These are phyloP conservation scores for Hansenula lynferdii DNA, from an alignment of 1,139 yeast species.

Conservation along the genomic window DNA sequence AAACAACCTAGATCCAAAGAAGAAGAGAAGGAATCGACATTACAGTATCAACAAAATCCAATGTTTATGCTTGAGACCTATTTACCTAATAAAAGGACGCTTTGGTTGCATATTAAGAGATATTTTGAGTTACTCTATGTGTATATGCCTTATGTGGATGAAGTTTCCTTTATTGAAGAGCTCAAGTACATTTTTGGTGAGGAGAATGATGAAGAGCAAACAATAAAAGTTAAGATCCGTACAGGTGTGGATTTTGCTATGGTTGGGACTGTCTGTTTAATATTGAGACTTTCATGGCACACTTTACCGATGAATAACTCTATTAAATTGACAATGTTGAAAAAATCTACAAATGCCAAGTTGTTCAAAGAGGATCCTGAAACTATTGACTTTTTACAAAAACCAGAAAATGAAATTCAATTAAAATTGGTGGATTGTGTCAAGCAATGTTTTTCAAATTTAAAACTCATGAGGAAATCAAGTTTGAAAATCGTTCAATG, in stretches of 20 bases:
- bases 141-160: conserved; percentile 37
- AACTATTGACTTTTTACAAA: conserved; percentile 11
- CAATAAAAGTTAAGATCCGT: conserved; percentile 20
- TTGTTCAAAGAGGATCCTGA: conserved; percentile 15
- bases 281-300: conserved; percentile 44
- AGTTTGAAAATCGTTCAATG: conserved; percentile 44
- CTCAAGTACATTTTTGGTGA: conserved; percentile 27
- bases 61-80: conserved; percentile 34
- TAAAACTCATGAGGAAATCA: conserved; percentile 30
- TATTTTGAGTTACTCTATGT: conserved; percentile 35
- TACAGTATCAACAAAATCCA: conserved; percentile 17
- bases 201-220: conserved; percentile 25
- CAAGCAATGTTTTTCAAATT: conserved; percentile 29
- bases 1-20: not conserved
- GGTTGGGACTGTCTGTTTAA: conserved; percentile 40
- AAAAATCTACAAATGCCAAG: conserved; percentile 11
- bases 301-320: conserved; percentile 36
- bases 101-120: conserved; percentile 33
- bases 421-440: conserved; percentile 24
- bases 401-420: conserved; percentile 18
- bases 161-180: conserved; percentile 28
- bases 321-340: conserved; percentile 12
- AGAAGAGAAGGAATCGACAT: not conserved
- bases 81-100: conserved; percentile 31
- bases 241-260: conserved; percentile 22